Conservation (phyloP, 163 green algal species). For the Chlamydomonas reinhardtii region DNA sequence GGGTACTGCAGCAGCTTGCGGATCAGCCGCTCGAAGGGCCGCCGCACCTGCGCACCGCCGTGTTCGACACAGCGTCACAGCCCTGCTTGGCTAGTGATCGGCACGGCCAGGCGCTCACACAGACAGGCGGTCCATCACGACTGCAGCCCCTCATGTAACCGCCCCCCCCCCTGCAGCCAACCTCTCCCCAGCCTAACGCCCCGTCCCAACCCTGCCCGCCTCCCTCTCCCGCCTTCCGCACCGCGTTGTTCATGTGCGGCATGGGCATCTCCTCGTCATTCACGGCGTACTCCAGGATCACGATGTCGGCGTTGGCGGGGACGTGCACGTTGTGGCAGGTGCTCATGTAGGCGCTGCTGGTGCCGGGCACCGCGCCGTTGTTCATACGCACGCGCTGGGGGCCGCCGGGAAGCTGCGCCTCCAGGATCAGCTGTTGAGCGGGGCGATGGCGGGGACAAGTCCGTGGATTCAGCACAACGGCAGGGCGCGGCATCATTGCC, state of each 20-base stretch:
- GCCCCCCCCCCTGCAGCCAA: too few relatives aligned
- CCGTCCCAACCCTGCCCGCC: too few relatives aligned
- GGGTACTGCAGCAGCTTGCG: conserved; percentile 69
- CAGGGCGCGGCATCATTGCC: too few relatives aligned
- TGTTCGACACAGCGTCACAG: too few relatives aligned
- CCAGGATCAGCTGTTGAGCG: background rate
- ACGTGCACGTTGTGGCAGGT: conserved; percentile 55
- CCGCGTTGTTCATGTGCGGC: conserved; percentile 58
- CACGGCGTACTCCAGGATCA: conserved; percentile 61
- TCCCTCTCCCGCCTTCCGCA: background rate
- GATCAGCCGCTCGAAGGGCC: conserved; percentile 71
- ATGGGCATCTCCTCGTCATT: conserved; percentile 53
- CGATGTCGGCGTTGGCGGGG: conserved; percentile 52
- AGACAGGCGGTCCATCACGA: too few relatives aligned
- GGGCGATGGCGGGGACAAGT: too few relatives aligned
- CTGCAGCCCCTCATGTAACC: too few relatives aligned
- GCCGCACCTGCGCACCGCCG: conserved; percentile 41
- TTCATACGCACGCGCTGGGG: conserved; percentile 29
- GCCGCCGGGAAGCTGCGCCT: conserved; percentile 10
- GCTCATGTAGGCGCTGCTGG: conserved; percentile 60
- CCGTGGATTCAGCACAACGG: too few relatives aligned
- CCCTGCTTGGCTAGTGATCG: too few relatives aligned
- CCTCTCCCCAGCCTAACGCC: too few relatives aligned
- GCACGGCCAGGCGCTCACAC: too few relatives aligned
- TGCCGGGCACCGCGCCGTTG: conserved; percentile 62